Base-by-base conservation (phyloP, 257 asterid species). In the Penstemon eatonii region DNA sequence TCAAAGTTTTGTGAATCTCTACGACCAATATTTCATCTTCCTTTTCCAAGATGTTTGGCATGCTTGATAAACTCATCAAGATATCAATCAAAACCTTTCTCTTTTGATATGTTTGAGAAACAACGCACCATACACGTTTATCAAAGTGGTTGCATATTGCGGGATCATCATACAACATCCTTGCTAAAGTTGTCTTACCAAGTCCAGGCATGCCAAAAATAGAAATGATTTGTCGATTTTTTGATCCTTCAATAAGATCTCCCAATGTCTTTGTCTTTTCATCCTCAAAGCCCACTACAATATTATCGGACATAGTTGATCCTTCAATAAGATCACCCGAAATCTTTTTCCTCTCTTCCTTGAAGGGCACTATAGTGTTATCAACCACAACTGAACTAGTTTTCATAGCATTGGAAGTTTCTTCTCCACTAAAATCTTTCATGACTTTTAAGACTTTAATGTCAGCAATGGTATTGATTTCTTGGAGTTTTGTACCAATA, bases 121-220 rank as follows among this genome's bases (percentile, higher is more conserved):
- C 78, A 36, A 55, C 68, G 54, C 78, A 71, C 41, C 65, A 57
- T 0, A 49, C 45, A 33, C 2, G 25, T 19, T 19, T 19, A 37
- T 19, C 63, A 57, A 57, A 36, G 10, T 5, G 45, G 0, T 57
- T 3, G 10, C 0, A 19, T 4, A 13, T 57, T 36, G 3, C 5
- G 25, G 69, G 25, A 56, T 73, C 67, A 53, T 56, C 74, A 19
- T 19, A 19, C 25, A 19, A 19, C 25, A 19, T 19, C 25, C 25
- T 19, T 19, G 25, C 25, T 19, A 19, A 19, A 19, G 25, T 19
- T 19, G 25, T 19, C 25, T 19, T 74, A 12, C 85, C 82, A 25
- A 78, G 67, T 50, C 86, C 84, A 2, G 81, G 45, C 86, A 79
- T 79, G 8, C 83, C 83, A 10, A 51, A 77, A 1, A 84, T 64